Conservation (phyloP, 2,329 filamentous ascomycete genomes). For the Fusarium dlaminii region DNA sequence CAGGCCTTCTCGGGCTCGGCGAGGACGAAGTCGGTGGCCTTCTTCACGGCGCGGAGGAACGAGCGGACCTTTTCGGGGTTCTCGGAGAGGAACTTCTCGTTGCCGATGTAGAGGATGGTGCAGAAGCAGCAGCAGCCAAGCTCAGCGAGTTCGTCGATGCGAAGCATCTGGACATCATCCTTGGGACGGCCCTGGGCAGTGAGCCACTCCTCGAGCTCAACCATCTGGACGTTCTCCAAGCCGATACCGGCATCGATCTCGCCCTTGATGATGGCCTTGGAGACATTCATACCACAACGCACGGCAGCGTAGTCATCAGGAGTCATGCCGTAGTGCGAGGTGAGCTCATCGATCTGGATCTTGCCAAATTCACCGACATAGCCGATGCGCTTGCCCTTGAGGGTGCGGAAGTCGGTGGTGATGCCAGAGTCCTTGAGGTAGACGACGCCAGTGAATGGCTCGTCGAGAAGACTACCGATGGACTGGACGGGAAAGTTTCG, state of each 20-base stretch:
- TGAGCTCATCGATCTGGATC: slow-evolving; percentile 86
- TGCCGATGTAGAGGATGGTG: slow-evolving; percentile 82
- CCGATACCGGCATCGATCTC: slow-evolving; percentile 79
- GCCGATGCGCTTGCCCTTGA: slow-evolving; percentile 80
- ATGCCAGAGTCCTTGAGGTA: slow-evolving; percentile 80
- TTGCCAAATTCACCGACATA: slow-evolving; percentile 85
- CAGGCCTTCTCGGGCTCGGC: slow-evolving; percentile 70
- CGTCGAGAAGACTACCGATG: slow-evolving; percentile 79
- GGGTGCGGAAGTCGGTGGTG: slow-evolving; percentile 76
- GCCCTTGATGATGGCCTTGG: slow-evolving; percentile 77
- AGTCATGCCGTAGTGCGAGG: slow-evolving; percentile 79
- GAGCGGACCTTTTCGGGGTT: slow-evolving; percentile 72
- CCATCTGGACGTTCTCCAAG: slow-evolving; percentile 85
- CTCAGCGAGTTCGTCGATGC: slow-evolving; percentile 82
- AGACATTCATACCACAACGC: slow-evolving; percentile 84
- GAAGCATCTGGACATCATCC: slow-evolving; percentile 79
- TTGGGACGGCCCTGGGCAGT: slow-evolving; percentile 68
- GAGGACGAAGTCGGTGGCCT: slow-evolving; percentile 77
- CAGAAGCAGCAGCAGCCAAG: slow-evolving; percentile 88
- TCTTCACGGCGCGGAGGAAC: slow-evolving; percentile 79
- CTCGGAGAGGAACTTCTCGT: slow-evolving; percentile 73
- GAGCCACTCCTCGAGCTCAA: slow-evolving; percentile 82
- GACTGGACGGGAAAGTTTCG: slow-evolving; percentile 77
- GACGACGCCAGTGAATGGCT: slow-evolving; percentile 82
- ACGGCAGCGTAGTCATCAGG: slow-evolving; percentile 79